Base-by-base conservation (phyloP, 148 eudicot genomes). In the Vaccinium darrowii region DNA sequence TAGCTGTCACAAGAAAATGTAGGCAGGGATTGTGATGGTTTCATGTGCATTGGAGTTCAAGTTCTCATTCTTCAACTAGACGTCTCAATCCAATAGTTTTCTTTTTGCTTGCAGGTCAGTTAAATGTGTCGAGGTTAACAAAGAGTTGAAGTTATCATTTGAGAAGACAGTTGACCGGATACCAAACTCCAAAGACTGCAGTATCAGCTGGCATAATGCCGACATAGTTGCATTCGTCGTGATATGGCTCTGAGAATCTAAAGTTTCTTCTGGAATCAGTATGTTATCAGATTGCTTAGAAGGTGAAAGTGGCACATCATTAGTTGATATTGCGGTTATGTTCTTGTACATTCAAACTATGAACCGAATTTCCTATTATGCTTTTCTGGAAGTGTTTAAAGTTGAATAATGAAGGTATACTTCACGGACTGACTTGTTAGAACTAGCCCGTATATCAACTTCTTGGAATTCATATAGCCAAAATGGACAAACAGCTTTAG, bases 161-260 rank as follows among this genome's bases (percentile, higher is more conserved):
- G 96, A 97, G 90, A 97, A 92, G 91, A 95, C 99, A 50, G 89
- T 84, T 43, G 87, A 92, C 85, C 98, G 96, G 47, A 88, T 97
- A 84, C 96, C 99, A 78, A 63, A 67, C 33, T 73, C 80, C 73
- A 79, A 91, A 67, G 94, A 91, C 85, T 86, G 96, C 91, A 93
- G 86, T 87, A 92, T 97, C 87, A 93, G 98, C 88, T 97, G 99
- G 99, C 98, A 95, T 90, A 93, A 92, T 51, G 94, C 94, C 11
- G 99, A 95, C 88, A 54, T 51, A 71, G 51, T 81, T 82, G 21
- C 57, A 86, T 81, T 33, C 3, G 5, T 8, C 6, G 2, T 13
- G 12, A 80, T 36, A 36, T 36, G 39, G 47, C 47, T 73, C 33
- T 85, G 30, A 36, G 25, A 14, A 30, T 77, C 39, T 62, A 53